phyloP scores from a whole-genome alignment of 495 filamentous ascomycete species.

The Podospora australis region DNA sequence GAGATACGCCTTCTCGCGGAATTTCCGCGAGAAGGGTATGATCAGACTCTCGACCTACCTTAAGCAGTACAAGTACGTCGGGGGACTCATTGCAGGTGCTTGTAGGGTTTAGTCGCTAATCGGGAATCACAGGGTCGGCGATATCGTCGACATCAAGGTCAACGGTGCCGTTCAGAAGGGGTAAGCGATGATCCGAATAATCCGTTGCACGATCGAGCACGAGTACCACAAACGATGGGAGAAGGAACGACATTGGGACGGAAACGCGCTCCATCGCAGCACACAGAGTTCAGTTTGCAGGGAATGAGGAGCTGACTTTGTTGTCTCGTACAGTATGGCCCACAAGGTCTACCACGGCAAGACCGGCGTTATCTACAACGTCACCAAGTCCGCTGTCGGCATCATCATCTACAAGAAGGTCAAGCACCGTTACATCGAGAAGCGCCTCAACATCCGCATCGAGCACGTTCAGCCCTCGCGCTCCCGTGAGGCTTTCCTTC shows the following conservation, averaged over 20 bases:
- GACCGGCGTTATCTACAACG: slow-evolving; percentile 97
- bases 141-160: slow-evolving; percentile 93
- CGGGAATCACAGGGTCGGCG: slow-evolving; percentile 71
- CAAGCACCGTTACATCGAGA: slow-evolving; percentile 97
- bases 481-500: slow-evolving; percentile 91
- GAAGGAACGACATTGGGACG: slow-evolving; percentile 1
- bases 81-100: background rate
- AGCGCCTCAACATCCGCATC: slow-evolving; percentile 96
- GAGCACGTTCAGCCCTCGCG: slow-evolving; percentile 94
- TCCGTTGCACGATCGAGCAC: background rate
- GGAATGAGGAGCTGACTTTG: slow-evolving; percentile 21
- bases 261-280: background rate
- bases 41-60: slow-evolving; percentile 90
- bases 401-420: slow-evolving; percentile 99
- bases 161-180: slow-evolving; percentile 99
- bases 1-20: slow-evolving; percentile 89
- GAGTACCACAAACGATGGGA: background rate
- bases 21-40: slow-evolving; percentile 87
- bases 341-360: slow-evolving; percentile 99
- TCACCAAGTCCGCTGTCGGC: slow-evolving; percentile 91
- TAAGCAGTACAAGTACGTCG: slow-evolving; percentile 72
- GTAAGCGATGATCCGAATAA: slow-evolving; percentile 21
- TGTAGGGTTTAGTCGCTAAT: slow-evolving; percentile 24
- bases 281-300: background rate
- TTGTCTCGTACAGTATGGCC: slow-evolving; percentile 68